Conservation (phyloP, 345 rosid species). For the Turritis glabra region DNA sequence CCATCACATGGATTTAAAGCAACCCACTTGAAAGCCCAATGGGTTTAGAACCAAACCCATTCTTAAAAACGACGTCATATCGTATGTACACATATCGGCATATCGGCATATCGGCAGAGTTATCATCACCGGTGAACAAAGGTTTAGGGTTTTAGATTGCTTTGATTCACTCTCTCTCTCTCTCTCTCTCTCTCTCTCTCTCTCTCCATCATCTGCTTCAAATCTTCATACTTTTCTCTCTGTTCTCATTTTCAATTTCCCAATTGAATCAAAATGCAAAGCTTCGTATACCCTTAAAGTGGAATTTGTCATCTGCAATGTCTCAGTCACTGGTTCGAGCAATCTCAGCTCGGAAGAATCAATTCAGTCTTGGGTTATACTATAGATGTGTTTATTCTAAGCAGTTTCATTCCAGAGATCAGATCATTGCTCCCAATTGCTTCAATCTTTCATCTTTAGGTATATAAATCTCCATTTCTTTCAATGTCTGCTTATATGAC, state of each 20-base stretch:
- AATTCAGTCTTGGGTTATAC: constrained; percentile 4
- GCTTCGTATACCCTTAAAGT: neutral
- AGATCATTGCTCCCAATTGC: neutral
- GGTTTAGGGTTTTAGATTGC: constrained; percentile 29
- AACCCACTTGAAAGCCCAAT: neutral
- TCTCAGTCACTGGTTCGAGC: constrained; percentile 39
- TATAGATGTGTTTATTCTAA: neutral
- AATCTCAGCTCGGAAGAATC: constrained; percentile 38
- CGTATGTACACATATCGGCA: neutral
- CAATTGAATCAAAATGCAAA: constrained; percentile 11
- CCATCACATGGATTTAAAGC: too few species aligned
- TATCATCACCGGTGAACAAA: neutral
- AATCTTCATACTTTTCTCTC: neutral
- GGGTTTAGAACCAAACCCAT: neutral
- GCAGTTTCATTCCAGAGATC: neutral
- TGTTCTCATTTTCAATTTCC: neutral
- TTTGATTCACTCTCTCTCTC: neutral
- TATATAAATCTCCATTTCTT: neutral
- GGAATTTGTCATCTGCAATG: constrained; percentile 9
- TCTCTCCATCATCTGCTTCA: neutral
- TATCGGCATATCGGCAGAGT: neutral
- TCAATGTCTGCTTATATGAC: neutral
- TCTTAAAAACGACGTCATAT: neutral
- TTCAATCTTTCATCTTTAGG: constrained; percentile 18
- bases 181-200: neutral